Evolutionary conservation across 2,329 filamentous ascomycete species (phyloP).

Genomic region (Alternaria arbusti): DNA sequence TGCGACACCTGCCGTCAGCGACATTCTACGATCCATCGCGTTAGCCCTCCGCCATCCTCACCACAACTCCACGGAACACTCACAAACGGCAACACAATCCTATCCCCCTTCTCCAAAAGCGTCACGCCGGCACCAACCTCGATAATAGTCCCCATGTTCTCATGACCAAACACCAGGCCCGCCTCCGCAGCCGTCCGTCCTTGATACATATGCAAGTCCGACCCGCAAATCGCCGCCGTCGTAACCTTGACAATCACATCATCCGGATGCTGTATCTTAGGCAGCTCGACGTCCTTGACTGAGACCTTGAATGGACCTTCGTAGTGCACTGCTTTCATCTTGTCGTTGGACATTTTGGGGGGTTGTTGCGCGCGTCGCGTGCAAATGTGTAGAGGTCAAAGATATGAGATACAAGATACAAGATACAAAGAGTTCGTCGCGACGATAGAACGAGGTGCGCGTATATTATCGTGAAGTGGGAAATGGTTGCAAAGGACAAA

Average conservation of each 20-base stretch:
- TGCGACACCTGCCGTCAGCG: conserved; percentile 59
- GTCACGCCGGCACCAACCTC: conserved; percentile 66
- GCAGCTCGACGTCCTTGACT: conserved; percentile 65
- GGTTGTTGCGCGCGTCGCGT: background rate
- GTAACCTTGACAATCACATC: conserved; percentile 71
- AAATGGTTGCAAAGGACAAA: background rate
- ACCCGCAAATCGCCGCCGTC: conserved; percentile 66
- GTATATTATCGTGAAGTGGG: background rate
- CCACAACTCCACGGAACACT: background rate
- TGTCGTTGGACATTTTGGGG: conserved; percentile 25
- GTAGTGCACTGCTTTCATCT: conserved; percentile 70
- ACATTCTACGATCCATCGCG: background rate
- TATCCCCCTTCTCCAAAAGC: conserved; percentile 66
- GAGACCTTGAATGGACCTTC: conserved; percentile 67
- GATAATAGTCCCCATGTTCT: conserved; percentile 66
- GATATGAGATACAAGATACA: background rate
- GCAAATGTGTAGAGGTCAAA: too few species aligned
- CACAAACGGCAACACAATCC: conserved; percentile 67
- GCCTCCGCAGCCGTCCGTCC: conserved; percentile 67
- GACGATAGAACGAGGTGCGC: background rate
- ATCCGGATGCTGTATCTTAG: conserved; percentile 68
- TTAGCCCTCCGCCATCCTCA: background rate
- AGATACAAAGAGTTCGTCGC: background rate
- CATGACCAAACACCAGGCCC: conserved; percentile 68
- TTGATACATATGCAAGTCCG: conserved; percentile 66